phyloP scores from a whole-genome alignment of 139 green algal species.

The Deuterostichococcus epilithicus region DNA sequence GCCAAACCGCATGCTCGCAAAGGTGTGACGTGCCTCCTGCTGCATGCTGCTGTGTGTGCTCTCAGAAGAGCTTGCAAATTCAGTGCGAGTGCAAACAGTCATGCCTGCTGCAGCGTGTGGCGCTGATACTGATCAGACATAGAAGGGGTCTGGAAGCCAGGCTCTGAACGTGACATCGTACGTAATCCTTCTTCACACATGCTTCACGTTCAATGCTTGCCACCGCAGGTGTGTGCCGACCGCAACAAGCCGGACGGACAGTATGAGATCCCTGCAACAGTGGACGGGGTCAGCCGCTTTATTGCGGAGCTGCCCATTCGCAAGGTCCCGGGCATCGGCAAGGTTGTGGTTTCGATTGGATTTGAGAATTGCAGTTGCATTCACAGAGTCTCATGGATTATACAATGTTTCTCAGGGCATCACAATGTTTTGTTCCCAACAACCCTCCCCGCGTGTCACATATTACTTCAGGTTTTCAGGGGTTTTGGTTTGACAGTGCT shows the following conservation, averaged over 20 bases:
- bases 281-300: constrained; percentile 55
- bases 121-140: no score
- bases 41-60: no score
- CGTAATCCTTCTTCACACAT: no score
- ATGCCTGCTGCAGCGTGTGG: constrained; percentile 5
- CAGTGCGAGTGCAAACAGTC: background rate
- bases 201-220: no score
- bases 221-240: constrained; percentile 47
- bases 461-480: no score
- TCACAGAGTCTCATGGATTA: background rate
- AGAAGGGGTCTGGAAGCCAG: no score
- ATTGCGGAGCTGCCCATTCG: constrained; percentile 62
- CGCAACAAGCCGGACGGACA: constrained; percentile 87
- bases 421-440: background rate
- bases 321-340: constrained; percentile 76
- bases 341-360: constrained; percentile 11
- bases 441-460: no score
- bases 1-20: constrained; percentile 81
- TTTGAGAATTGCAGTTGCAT: background rate
- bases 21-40: no score
- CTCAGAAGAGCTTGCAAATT: no score
- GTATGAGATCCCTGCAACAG: constrained; percentile 43
- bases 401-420: background rate
- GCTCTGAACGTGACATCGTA: no score
- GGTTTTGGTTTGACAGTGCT: background rate